Conservation (phyloP, 2,329 filamentous ascomycete genomes). For the Teratosphaeria pseudoeucalypti region DNA sequence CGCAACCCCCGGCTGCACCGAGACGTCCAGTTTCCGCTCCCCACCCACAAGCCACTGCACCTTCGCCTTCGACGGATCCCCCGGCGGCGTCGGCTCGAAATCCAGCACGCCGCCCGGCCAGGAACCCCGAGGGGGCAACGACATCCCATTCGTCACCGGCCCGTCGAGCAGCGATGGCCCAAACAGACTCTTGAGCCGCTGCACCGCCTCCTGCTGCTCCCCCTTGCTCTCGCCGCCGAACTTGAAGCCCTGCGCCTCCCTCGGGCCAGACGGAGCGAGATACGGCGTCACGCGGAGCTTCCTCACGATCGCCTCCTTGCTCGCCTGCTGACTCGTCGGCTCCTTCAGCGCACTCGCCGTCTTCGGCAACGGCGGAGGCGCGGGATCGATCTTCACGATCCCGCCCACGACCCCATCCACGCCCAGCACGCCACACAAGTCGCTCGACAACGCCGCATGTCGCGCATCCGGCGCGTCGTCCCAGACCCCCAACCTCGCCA, state of each 20-base stretch:
- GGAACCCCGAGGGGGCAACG: constrained; percentile 54
- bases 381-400: constrained; percentile 76
- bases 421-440: constrained; percentile 64
- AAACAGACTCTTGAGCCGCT: constrained; percentile 63
- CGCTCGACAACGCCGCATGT: constrained; percentile 66
- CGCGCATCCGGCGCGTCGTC: constrained; percentile 75
- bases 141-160: constrained; percentile 78
- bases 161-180: constrained; percentile 63
- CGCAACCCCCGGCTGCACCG: constrained; percentile 65
- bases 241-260: constrained; percentile 53
- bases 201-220: constrained; percentile 66
- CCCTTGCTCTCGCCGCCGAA: constrained; percentile 83
- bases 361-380: constrained; percentile 59
- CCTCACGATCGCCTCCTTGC: constrained; percentile 44
- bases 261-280: constrained; percentile 8
- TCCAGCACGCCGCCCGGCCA: constrained; percentile 80
- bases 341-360: constrained; percentile 41
- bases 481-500: constrained; percentile 71
- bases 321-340: constrained; percentile 23
- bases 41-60: constrained; percentile 66
- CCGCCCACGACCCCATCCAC: constrained; percentile 69
- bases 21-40: constrained; percentile 61
- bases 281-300: constrained; percentile 76
- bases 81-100: constrained; percentile 52
- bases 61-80: constrained; percentile 37